Conservation (phyloP, 352 stramenopile genomes). For the Globisporangium alternatum region DNA sequence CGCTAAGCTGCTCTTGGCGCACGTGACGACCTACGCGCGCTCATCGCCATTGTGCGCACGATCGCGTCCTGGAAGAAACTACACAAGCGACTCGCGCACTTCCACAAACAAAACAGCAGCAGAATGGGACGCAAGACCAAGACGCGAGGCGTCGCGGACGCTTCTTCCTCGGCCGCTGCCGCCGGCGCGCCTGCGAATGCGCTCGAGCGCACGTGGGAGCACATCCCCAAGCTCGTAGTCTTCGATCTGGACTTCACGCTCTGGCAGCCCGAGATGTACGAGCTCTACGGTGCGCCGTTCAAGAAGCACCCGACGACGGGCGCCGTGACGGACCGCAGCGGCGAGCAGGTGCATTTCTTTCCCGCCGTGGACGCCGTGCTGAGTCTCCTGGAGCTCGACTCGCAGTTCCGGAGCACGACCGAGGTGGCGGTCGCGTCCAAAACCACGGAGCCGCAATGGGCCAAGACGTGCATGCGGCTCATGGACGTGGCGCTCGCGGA, state of each 20-base stretch:
- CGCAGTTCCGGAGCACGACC: slow-evolving; percentile 56
- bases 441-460: slow-evolving; percentile 72
- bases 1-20: too few relatives aligned
- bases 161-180: neutral
- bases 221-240: slow-evolving; percentile 63
- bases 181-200: slow-evolving; percentile 3
- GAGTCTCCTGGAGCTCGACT: slow-evolving; percentile 57
- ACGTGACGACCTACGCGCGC: too few relatives aligned
- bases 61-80: too few relatives aligned
- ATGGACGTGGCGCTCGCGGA: slow-evolving; percentile 43
- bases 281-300: slow-evolving; percentile 80
- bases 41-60: too few relatives aligned
- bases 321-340: slow-evolving; percentile 60
- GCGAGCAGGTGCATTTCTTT: slow-evolving; percentile 82
- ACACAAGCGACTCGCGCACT: neutral
- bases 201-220: slow-evolving; percentile 33
- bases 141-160: slow-evolving; percentile 7
- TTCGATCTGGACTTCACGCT: slow-evolving; percentile 80
- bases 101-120: neutral
- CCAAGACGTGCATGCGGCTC: slow-evolving; percentile 75
- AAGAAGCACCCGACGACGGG: slow-evolving; percentile 53
- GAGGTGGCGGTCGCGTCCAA: slow-evolving; percentile 72
- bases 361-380: slow-evolving; percentile 64
- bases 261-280: slow-evolving; percentile 86
- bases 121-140: slow-evolving; percentile 11